Percentiles rank a stretch among this genome's conserved stretches.
phyloP scores from a whole-genome alignment of 495 filamentous ascomycete species.

The Xylaria longipes region DNA sequence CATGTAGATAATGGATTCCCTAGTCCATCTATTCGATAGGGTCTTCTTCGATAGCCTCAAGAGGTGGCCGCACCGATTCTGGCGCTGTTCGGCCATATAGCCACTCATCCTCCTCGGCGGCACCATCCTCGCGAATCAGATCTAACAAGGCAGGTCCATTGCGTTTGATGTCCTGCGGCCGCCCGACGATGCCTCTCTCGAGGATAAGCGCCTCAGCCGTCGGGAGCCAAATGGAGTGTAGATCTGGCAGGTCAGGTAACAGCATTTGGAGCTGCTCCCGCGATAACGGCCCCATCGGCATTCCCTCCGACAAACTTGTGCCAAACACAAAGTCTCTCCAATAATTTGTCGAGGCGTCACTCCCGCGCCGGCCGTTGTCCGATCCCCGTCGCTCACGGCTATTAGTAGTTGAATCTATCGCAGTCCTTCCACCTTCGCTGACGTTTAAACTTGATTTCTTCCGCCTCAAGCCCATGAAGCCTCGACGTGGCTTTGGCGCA shows the following conservation, averaged over 20 bases:
- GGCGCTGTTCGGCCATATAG: conserved; percentile 51
- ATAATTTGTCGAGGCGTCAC: conserved; percentile 42
- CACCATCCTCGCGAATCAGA: conserved; percentile 58
- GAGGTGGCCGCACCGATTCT: conserved; percentile 52
- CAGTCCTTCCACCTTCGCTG: conserved; percentile 23
- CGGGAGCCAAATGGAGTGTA: conserved; percentile 58
- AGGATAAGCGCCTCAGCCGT: conserved; percentile 63
- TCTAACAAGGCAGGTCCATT: conserved; percentile 59
- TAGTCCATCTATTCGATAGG: conserved; percentile 40
- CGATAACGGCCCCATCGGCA: conserved; percentile 58
- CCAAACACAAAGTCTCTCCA: conserved; percentile 56
- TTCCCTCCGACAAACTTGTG: conserved; percentile 58
- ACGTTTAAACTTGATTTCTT: conserved; percentile 52
- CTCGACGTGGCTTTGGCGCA: conserved; percentile 51
- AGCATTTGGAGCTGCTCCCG: conserved; percentile 54
- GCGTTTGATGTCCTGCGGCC: conserved; percentile 58
- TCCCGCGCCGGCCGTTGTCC: conserved; percentile 37
- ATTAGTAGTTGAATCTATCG: conserved; percentile 21
- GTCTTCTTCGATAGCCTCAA: conserved; percentile 57
- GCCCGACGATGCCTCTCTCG: conserved; percentile 58
- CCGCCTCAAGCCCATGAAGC: conserved; percentile 53
- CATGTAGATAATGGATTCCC: neutral
- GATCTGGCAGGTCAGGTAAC: conserved; percentile 54
- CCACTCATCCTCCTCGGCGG: conserved; percentile 61
- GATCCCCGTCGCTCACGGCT: conserved; percentile 39